A percentile compares a stretch with the other conserved stretches of the same genome.
Evolutionary conservation across 129 eudicot species (phyloP).

Genomic region (Pseudognaphalium luteoalbum): DNA sequence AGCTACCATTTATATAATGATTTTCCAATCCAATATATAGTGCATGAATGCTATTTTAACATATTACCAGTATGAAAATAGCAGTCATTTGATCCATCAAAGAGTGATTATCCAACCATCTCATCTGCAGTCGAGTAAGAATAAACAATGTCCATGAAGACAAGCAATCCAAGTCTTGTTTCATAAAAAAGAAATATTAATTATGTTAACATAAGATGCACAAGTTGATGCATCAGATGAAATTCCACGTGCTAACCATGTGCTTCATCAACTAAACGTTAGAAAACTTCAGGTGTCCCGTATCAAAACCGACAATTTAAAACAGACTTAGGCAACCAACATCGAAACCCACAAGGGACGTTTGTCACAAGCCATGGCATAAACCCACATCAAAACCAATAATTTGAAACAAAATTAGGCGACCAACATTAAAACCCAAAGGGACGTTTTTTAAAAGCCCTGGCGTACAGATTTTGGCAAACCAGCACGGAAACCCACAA

Average conservation of each 20-base stretch:
- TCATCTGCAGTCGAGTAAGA: constrained; percentile 96
- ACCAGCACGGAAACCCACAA: too few relatives aligned
- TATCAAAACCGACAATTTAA: constrained; percentile 33
- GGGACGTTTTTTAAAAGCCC: too few relatives aligned
- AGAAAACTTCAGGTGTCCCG: constrained; percentile 97
- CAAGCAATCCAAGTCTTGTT: constrained; percentile 81
- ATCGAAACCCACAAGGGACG: too few relatives aligned
- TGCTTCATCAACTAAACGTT: constrained; percentile 95
- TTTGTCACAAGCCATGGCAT: too few relatives aligned
- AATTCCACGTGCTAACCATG: constrained; percentile 52
- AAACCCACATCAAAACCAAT: too few relatives aligned
- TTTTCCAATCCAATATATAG: neutral
- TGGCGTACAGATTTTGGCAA: too few relatives aligned
- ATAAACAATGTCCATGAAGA: constrained; percentile 87
- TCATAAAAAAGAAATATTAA: neutral
- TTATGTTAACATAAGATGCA: neutral
- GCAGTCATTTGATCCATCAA: constrained; percentile 96
- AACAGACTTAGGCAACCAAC: too few relatives aligned
- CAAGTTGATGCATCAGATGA: neutral
- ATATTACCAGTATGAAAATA: constrained; percentile 80
- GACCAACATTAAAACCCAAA: too few relatives aligned
- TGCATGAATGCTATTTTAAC: neutral
- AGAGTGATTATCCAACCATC: constrained; percentile 91
- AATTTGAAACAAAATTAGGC: too few relatives aligned
- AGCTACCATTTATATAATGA: neutral